Evolutionary conservation across 176 grass and related monocot genomes (phyloP), one percentile per base, ranked within the genome.

Genomic region (Areca catechu): DNA sequence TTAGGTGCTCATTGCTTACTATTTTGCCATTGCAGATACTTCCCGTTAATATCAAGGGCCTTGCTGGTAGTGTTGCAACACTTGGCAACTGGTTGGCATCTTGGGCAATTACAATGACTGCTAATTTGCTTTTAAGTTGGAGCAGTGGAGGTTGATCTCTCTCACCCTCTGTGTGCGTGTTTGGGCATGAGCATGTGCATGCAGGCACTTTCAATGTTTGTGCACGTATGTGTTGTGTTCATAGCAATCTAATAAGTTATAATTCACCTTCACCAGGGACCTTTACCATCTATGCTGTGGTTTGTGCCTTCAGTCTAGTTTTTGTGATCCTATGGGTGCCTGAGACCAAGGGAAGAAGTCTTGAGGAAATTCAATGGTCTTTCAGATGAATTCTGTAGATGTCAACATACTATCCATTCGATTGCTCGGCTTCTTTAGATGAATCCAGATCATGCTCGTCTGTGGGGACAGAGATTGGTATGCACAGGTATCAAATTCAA

Each of bases 61-160:
- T 97, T 0, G 86, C 83, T 1, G 92, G 92, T 49, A 97, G 92
- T 54, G 85, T 85, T 0, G 92, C 80, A 9, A 97, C 86, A 14
- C 86, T 97, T 3, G 83, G 83, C 53, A 97, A 97, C 66, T 97
- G 86, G 92, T 70, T 97, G 54, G 88, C 86, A 30, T 90, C 92
- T 7, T 97, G 74, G 28, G 75, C 7, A 34, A 85, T 88, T 48
- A 97, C 86, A 19, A 97, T 97, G 92, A 91, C 86, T 0, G 92
- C 92, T 14, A 97, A 97, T 18, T 69, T 97, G 54, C 53, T 97
- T 60, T 74, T 97, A 61, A 91, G 27, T 53, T 97, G 83, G 92
- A 97, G 86, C 52, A 70, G 51, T 58, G 92, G 92, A 97, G 92
- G 92, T 96, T 25, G 24, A 2, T 60, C 57, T 60, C 57, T 60